phyloP scores from a whole-genome alignment of 805 yeast genomes.

The Ogataea kodamae region DNA sequence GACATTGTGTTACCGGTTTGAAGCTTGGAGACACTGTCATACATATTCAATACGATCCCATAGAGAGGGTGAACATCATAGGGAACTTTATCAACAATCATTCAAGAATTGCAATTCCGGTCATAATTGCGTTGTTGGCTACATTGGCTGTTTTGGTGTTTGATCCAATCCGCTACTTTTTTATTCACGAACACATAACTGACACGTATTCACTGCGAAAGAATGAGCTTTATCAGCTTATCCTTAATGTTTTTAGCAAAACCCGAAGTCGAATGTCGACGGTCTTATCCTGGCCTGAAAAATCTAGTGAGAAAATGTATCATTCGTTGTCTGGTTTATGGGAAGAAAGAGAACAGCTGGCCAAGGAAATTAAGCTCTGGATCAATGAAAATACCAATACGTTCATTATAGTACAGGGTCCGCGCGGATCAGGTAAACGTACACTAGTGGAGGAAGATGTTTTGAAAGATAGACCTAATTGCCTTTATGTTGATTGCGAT shows the following conservation, averaged over 20 bases:
- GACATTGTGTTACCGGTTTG: constrained; percentile 86
- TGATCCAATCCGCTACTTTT: constrained; percentile 88
- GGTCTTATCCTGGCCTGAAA: constrained; percentile 15
- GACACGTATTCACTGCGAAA: constrained; percentile 53
- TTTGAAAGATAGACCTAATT: constrained; percentile 54
- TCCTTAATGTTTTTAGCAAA: constrained; percentile 31
- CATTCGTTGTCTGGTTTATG: constrained; percentile 38
- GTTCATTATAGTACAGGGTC: constrained; percentile 86
- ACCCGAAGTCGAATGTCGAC: constrained; percentile 28
- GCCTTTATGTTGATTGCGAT: constrained; percentile 77
- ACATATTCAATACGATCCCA: constrained; percentile 70
- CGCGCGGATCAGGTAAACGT: constrained; percentile 92
- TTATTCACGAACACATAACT: constrained; percentile 69
- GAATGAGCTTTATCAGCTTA: constrained; percentile 33
- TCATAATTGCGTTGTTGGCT: constrained; percentile 73
- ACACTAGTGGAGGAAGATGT: constrained; percentile 71
- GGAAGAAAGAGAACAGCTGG: constrained; percentile 67
- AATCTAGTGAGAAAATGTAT: constrained; percentile 15
- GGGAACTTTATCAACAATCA: constrained; percentile 65
- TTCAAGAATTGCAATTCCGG: constrained; percentile 78
- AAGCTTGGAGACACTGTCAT: constrained; percentile 58
- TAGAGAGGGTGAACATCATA: constrained; percentile 49
- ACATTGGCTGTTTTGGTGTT: constrained; percentile 80
- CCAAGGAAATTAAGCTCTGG: constrained; percentile 72
- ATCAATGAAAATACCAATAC: constrained; percentile 86